These are phyloP conservation scores for Nemophila menziesii DNA, from an alignment of 257 asterid species.

Conservation along the genomic window DNA sequence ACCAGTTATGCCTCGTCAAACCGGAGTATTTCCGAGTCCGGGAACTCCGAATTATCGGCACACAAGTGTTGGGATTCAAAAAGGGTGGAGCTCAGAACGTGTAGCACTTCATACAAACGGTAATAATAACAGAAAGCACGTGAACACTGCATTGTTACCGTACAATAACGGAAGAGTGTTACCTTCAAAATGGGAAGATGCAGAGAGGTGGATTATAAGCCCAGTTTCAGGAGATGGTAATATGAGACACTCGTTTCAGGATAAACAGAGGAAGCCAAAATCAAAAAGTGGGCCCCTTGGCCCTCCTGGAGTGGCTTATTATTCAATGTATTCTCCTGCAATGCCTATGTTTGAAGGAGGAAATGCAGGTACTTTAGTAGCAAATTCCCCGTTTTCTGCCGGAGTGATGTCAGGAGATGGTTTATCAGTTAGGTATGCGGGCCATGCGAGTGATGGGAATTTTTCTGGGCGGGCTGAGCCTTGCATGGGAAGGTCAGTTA, in stretches of 20 bases:
- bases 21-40: constrained; percentile 70
- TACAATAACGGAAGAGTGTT: constrained; percentile 54
- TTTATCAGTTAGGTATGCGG: constrained; percentile 33
- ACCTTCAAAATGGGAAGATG: constrained; percentile 99
- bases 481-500: constrained; percentile 80
- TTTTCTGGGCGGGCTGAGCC: constrained; percentile 36
- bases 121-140: constrained; percentile 39
- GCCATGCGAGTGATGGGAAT: constrained; percentile 33
- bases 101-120: constrained; percentile 43
- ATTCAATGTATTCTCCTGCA: constrained; percentile 76
- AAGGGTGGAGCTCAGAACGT: constrained; percentile 96
- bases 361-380: constrained; percentile 26
- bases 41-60: constrained; percentile 77
- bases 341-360: constrained; percentile 37
- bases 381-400: constrained; percentile 58
- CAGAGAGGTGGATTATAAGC: constrained; percentile 96
- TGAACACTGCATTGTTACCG: constrained; percentile 44
- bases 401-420: constrained; percentile 56
- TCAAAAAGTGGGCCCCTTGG: constrained; percentile 98
- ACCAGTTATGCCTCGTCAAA: constrained; percentile 26
- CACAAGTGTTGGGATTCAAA: constrained; percentile 50
- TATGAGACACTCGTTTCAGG: constrained; percentile 48
- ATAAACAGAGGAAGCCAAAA: constrained; percentile 62
- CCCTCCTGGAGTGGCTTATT: constrained; percentile 68
- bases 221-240: constrained; percentile 66